phyloP scores from a whole-genome alignment of 805 yeast genomes.

The Saturnispora sekii region DNA sequence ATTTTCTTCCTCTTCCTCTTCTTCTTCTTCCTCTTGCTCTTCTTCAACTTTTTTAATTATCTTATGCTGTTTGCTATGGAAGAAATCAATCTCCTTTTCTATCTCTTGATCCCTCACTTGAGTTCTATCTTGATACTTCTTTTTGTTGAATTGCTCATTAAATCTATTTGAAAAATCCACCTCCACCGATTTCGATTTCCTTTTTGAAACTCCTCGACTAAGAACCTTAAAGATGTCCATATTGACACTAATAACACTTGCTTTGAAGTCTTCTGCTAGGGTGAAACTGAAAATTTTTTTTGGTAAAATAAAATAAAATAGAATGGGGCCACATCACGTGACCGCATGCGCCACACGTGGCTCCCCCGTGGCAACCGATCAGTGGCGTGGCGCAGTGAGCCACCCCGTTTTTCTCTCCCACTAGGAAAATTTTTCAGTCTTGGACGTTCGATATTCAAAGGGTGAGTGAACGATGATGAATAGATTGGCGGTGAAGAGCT shows the following conservation, averaged over 20 bases:
- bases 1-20: constrained; percentile 23
- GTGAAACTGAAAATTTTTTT: neutral
- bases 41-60: constrained; percentile 15
- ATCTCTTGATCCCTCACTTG: constrained; percentile 31
- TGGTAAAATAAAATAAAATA: neutral
- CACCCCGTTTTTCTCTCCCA: too few species aligned
- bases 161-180: constrained; percentile 33
- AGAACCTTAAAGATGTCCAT: constrained; percentile 90
- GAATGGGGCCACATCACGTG: too few species aligned
- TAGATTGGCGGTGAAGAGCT: too few species aligned
- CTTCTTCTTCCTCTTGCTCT: constrained; percentile 24
- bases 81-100: constrained; percentile 75
- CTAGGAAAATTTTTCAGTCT: constrained; percentile 5
- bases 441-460: neutral
- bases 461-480: too few species aligned
- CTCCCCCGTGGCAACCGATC: too few species aligned
- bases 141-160: constrained; percentile 20
- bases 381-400: too few species aligned
- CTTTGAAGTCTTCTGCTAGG: too few species aligned
- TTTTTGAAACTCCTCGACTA: constrained; percentile 75
- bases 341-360: too few species aligned
- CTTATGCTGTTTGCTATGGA: constrained; percentile 44
- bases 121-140: constrained; percentile 30
- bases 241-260: neutral
- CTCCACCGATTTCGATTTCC: constrained; percentile 40